Percentiles rank a stretch among this genome's conserved stretches.
Conservation (phyloP, 129 eudicot genomes). For the Scalesia atractyloides region DNA sequence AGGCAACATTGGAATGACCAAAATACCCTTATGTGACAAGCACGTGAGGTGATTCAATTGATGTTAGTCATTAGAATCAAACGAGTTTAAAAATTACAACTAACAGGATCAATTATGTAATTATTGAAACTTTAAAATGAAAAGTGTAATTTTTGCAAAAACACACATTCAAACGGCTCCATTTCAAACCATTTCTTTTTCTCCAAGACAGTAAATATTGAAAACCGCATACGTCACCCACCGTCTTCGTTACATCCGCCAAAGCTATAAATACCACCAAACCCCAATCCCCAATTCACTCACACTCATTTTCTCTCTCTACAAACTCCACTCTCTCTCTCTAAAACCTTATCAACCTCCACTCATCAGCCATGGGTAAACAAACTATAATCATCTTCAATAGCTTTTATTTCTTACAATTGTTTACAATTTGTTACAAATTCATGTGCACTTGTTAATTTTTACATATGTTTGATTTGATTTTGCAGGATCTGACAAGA, state of each 20-base stretch:
- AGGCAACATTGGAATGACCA: no score
- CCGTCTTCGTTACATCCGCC: conserved; percentile 36
- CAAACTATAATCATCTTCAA: background rate
- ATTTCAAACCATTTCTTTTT: conserved; percentile 41
- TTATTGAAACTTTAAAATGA: no score
- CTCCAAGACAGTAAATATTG: conserved; percentile 33
- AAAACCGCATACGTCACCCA: conserved; percentile 27
- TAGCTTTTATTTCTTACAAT: background rate
- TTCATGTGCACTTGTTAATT: background rate
- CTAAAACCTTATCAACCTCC: conserved; percentile 25
- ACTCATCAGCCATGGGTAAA: conserved; percentile 42
- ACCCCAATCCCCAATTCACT: conserved; percentile 18
- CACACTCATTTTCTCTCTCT: conserved; percentile 18
- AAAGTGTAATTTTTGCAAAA: no score
- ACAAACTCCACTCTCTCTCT: conserved; percentile 17
- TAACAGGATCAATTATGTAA: no score
- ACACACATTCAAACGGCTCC: background rate
- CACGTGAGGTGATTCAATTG: no score
- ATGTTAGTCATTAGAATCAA: no score
- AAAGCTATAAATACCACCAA: conserved; percentile 17
- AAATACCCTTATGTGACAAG: no score
- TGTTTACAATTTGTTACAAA: background rate
- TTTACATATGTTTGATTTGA: conserved; percentile 4
- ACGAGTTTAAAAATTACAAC: no score
- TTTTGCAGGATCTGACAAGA: conserved; percentile 47